phyloP scores from a whole-genome alignment of 176 grass and related monocot species.

The barley (Hordeum vulgare) region DNA sequence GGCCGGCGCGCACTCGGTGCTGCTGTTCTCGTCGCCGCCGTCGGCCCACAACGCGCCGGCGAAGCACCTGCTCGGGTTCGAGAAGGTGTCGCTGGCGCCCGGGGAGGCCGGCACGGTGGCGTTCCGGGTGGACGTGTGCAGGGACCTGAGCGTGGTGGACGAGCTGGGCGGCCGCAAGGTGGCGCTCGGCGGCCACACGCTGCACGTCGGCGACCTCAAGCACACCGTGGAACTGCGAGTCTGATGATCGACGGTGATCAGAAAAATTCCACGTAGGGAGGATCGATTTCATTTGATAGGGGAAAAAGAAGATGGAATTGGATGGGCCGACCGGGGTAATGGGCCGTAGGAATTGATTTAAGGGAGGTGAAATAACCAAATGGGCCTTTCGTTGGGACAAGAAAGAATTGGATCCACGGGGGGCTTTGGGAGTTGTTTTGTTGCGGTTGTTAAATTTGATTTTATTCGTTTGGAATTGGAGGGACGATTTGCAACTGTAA shows the following conservation, averaged over 20 bases:
- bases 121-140: conserved; percentile 86
- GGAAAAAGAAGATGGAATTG: background rate
- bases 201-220: conserved; percentile 76
- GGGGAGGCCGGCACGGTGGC: conserved; percentile 34
- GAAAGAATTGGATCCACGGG: conserved; percentile 36
- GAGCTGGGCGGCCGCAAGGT: conserved; percentile 72
- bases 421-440: conserved; percentile 7
- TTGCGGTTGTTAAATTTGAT: conserved; percentile 8
- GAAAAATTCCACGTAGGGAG: background rate
- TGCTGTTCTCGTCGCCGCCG: conserved; percentile 83
- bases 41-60: conserved; percentile 67
- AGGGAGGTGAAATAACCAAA: conserved; percentile 29
- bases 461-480: conserved; percentile 18
- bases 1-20: conserved; percentile 63
- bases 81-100: conserved; percentile 63
- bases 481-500: conserved; percentile 34
- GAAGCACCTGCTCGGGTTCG: conserved; percentile 79
- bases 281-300: background rate
- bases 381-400: background rate
- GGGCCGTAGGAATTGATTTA: conserved; percentile 33
- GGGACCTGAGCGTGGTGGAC: conserved; percentile 84
- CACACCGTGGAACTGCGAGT: conserved; percentile 56
- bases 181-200: conserved; percentile 62
- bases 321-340: background rate
- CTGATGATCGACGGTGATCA: background rate